Base-by-base conservation (phyloP, 805 yeast genomes). In the Candida tammaniensis region DNA sequence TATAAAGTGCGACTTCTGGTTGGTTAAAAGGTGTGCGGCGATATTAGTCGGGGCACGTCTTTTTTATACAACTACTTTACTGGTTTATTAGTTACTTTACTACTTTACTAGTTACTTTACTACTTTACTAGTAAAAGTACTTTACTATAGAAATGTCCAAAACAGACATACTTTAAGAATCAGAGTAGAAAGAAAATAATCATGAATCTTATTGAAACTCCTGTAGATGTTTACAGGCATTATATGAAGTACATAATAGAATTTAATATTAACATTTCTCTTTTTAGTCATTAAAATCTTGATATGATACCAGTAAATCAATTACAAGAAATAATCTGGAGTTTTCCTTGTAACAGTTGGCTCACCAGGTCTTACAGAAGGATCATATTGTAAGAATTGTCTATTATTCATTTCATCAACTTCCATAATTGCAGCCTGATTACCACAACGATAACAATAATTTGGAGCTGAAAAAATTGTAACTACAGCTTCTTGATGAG, bases 391-490 rank as follows among this genome's bases (percentile, higher is more conserved):
- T 63, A 91, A 68, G 60, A 88, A 87, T 59, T 82, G 94, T 75
- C 86, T 82, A 60, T 85, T 81, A 62, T 86, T 91, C 57, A 81
- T 83, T 61, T 89, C 97, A 60, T 89, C 96, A 42, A 89, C 96
- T 66, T 89, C 96, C 97, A 89, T 89, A 49, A 89, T 86, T 24
- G 96, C 96, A 27, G 97, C 97, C 69, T 87, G 96, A 66, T 89
- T 89, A 52, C 98, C 98, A 69, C 98, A 89, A 67, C 98, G 76
- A 62, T 89, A 89, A 65, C 98, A 89, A 61, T 89, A 89, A 63
- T 89, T 89, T 41, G 98, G 98, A 18, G 98, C 98, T 40, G 87
- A 78, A 59, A 88, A 89, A 38, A 89, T 87, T 20, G 98, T 89
- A 26, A 89, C 97, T 29, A 89, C 97, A 42, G 80, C 76, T 66